Evolutionary conservation across 345 rosid species (phyloP), one percentile per base, ranked within the genome.

Genomic region (Viola odorata): DNA sequence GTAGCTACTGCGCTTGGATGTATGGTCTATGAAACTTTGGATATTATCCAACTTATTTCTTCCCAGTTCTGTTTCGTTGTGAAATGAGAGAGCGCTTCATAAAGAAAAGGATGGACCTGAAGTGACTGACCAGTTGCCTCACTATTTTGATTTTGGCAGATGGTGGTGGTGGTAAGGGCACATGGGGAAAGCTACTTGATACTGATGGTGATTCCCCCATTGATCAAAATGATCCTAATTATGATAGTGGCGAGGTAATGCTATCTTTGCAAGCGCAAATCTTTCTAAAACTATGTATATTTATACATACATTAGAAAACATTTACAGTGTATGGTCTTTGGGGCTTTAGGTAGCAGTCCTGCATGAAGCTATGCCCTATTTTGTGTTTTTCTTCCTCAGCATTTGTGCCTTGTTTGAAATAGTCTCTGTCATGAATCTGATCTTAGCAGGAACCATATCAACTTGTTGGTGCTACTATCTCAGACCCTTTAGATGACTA

Each of bases 141-240:
- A 23, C 32, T 23, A 2, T 23, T 23, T 23, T 37, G 5, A 50
- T 77, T 60, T 49, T 66, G 70, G 51, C 73, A 94, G 99, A 95
- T 58, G 97, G 97, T 62, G 99, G 73, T 66, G 96, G 97, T 41
- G 99, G 99, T n/a, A 91, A 88, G 76, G 97, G 97, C 45, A 86
- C 97, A 8, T 91, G 97, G 97, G 99, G 99, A 11, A 95, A 88
- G 75, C 85, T 95, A 59, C 88, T 95, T 38, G 99, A 95, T 67
- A 85, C 91, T 6, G 96, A 81, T 59, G 80, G 70, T 57, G 97
- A 81, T 55, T 71, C 73, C 51, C 86, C 55, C 57, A 75, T 88
- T 48, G 99, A 95, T 74, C 77, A 84, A 41, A 95, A 86, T 67
- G 99, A 95, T 78, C 99, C 99, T 45, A 91, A 91, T 73, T 95